Conservation (phyloP, 1,284 basidiomycete genomes). For the Trichosporon sp. region DNA sequence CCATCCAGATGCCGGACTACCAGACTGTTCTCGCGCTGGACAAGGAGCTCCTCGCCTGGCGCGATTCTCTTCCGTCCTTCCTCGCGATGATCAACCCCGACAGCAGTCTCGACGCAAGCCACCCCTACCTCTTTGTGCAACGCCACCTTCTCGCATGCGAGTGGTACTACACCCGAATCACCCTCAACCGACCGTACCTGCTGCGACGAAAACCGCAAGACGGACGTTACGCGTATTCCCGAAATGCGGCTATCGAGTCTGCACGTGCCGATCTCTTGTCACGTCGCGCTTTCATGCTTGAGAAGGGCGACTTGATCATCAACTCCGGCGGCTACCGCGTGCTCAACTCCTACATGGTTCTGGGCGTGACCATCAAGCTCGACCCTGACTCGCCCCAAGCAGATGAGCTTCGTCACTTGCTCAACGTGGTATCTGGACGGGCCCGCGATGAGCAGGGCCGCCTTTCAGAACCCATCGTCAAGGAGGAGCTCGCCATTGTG, state of each 20-base stretch:
- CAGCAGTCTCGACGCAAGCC: constrained; percentile 38
- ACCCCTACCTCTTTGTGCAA: constrained; percentile 49
- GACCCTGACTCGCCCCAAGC: constrained; percentile 50
- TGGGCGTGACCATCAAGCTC: constrained; percentile 51
- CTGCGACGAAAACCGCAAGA: constrained; percentile 48
- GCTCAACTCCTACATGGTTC: constrained; percentile 50
- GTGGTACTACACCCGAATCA: constrained; percentile 49
- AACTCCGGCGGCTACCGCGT: constrained; percentile 49
- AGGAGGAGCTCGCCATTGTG: constrained; percentile 51
- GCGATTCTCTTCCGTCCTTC: constrained; percentile 45
- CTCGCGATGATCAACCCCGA: constrained; percentile 46
- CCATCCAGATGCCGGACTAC: constrained; percentile 51
- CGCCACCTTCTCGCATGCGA: constrained; percentile 47
- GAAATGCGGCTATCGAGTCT: constrained; percentile 50
- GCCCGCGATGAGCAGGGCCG: constrained; percentile 46
- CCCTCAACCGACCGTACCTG: constrained; percentile 49
- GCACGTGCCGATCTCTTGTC: constrained; percentile 50
- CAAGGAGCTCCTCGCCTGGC: constrained; percentile 49
- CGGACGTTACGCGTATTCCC: constrained; percentile 48
- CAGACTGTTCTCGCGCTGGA: constrained; percentile 50
- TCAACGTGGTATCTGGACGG: constrained; percentile 50
- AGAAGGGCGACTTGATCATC: constrained; percentile 49
- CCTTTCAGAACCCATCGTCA: constrained; percentile 50
- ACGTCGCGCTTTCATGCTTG: constrained; percentile 48
- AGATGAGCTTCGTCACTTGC: constrained; percentile 48